Evolutionary conservation across 495 filamentous ascomycete genomes (phyloP).

Genomic region (Trichoderma asperelloides): DNA sequence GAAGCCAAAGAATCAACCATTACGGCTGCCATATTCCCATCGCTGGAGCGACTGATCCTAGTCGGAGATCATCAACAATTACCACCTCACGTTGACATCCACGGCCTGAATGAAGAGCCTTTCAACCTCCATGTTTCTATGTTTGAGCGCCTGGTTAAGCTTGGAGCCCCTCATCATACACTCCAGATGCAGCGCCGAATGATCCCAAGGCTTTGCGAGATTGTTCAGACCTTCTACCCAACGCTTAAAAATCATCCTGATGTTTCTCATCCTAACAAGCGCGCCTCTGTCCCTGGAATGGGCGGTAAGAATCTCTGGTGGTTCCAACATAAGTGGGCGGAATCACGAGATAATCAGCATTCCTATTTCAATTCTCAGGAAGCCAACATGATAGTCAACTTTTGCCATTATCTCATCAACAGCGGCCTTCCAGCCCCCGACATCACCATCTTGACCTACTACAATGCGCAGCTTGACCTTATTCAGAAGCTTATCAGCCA

Average conservation of each 20-base stretch:
- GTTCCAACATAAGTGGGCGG: slow-evolving; percentile 62
- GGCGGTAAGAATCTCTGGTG: slow-evolving; percentile 53
- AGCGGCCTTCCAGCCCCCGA: slow-evolving; percentile 50
- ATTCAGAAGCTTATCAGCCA: slow-evolving; percentile 43
- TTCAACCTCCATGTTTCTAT: slow-evolving; percentile 39
- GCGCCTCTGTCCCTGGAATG: slow-evolving; percentile 70
- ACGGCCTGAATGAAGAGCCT: slow-evolving; percentile 68
- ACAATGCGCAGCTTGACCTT: slow-evolving; percentile 72
- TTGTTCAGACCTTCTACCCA: slow-evolving; percentile 58
- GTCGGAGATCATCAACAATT: slow-evolving; percentile 51
- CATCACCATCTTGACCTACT: slow-evolving; percentile 87
- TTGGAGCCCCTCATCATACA: slow-evolving; percentile 53
- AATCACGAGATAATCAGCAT: slow-evolving; percentile 52
- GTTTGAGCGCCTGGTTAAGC: slow-evolving; percentile 58
- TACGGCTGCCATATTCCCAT: slow-evolving; percentile 44
- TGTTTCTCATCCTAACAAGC: slow-evolving; percentile 40
- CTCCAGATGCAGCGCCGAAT: slow-evolving; percentile 64
- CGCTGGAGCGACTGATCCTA: slow-evolving; percentile 44
- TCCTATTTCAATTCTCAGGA: slow-evolving; percentile 69
- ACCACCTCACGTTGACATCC: slow-evolving; percentile 37
- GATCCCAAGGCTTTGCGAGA: slow-evolving; percentile 54
- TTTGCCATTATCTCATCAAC: slow-evolving; percentile 61
- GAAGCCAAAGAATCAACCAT: slow-evolving; percentile 49
- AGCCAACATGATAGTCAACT: slow-evolving; percentile 65
- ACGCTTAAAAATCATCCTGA: slow-evolving; percentile 59